Conservation (phyloP, 2,329 filamentous ascomycete genomes). For the Pseudogymnoascus sp. region DNA sequence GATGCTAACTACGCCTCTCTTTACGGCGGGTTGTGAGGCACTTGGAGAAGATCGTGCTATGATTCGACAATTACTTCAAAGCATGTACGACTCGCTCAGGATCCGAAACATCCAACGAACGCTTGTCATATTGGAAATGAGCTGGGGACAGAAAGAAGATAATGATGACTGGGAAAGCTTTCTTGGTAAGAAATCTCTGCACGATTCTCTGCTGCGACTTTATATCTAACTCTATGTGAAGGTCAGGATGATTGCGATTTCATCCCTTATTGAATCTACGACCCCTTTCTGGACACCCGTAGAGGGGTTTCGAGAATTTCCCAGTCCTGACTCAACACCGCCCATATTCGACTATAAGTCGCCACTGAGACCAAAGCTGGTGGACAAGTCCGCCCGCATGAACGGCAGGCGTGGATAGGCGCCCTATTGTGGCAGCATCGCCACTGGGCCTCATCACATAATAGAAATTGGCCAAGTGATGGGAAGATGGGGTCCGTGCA, state of each 20-base stretch:
- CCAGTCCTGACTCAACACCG: not conserved
- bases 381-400: not conserved
- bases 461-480: not conserved
- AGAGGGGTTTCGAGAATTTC: not conserved
- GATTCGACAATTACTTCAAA: constrained; percentile 28
- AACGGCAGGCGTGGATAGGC: not conserved
- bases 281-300: not conserved
- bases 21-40: constrained; percentile 37
- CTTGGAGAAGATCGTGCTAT: constrained; percentile 30
- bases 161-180: constrained; percentile 34
- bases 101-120: constrained; percentile 36
- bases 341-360: not conserved
- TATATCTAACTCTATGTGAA: constrained; percentile 6
- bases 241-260: constrained; percentile 15
- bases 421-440: not conserved
- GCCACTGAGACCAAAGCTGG: not conserved
- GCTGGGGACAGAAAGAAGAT: constrained; percentile 25
- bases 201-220: not conserved
- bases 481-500: not conserved
- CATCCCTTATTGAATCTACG: constrained; percentile 15
- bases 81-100: constrained; percentile 33
- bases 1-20: constrained; percentile 36
- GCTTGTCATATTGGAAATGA: constrained; percentile 34
- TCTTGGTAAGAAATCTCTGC: constrained; percentile 26
- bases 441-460: not conserved